Percentiles rank a stretch among this genome's conserved stretches.
Evolutionary conservation across 495 filamentous ascomycete species (phyloP).

Genomic region (Parathielavia hyrcaniae): DNA sequence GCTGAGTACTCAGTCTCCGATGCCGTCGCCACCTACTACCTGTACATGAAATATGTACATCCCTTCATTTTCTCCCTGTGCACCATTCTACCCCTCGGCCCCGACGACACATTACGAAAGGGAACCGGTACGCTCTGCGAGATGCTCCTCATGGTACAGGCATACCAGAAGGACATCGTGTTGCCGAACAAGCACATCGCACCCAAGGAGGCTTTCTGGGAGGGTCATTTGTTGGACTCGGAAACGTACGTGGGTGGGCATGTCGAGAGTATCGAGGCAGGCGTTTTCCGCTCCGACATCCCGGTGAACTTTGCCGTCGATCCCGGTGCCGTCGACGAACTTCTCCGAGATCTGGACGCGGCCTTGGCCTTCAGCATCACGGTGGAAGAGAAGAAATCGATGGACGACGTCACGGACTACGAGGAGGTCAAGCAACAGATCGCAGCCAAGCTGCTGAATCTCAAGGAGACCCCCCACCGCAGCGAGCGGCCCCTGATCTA

Average conservation of each 20-base stretch:
- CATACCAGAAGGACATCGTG: conserved; percentile 84
- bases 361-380: conserved; percentile 86
- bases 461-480: conserved; percentile 76
- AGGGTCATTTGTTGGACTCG: conserved; percentile 90
- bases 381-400: conserved; percentile 88
- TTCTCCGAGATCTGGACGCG: conserved; percentile 79
- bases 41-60: conserved; percentile 99
- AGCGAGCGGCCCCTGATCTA: conserved; percentile 88
- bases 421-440: conserved; percentile 89
- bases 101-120: conserved; percentile 88
- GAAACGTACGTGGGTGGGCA: conserved; percentile 98
- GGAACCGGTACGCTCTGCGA: conserved; percentile 97
- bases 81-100: conserved; percentile 88
- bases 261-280: conserved; percentile 98
- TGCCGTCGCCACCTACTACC: conserved; percentile 96
- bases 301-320: conserved; percentile 89
- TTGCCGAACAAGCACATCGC: conserved; percentile 95
- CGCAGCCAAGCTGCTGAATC: conserved; percentile 56
- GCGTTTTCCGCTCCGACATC: conserved; percentile 93
- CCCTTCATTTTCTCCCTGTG: conserved; percentile 98
- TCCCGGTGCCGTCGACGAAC: conserved; percentile 77
- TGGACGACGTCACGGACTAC: conserved; percentile 89
- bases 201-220: conserved; percentile 87
- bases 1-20: conserved; percentile 99
- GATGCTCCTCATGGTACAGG: conserved; percentile 98